Evolutionary conservation across 768 basidiomycete species (phyloP).

Genomic region (Suillus americanus): DNA sequence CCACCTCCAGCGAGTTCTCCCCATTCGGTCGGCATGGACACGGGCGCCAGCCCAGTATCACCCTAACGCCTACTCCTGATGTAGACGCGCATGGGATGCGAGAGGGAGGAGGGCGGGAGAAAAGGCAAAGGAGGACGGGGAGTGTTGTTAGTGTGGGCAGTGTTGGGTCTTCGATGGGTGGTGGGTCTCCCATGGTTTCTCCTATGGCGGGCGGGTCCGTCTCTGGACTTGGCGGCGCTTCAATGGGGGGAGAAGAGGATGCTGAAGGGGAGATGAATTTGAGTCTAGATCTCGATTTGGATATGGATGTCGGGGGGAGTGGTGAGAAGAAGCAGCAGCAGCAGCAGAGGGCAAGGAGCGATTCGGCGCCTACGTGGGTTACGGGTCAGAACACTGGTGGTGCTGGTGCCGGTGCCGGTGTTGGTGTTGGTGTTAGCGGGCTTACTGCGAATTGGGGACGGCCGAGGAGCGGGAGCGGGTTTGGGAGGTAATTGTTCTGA

Average conservation of each 20-base stretch:
- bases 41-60: conserved; percentile 32
- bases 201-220: neutral
- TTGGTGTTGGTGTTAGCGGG: conserved; percentile 19
- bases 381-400: conserved; percentile 8
- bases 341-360: conserved; percentile 21
- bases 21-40: conserved; percentile 22
- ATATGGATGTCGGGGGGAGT: conserved; percentile 8
- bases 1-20: conserved; percentile 24
- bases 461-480: conserved; percentile 27
- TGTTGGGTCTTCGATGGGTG: neutral
- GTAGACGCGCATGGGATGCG: conserved; percentile 12
- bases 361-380: conserved; percentile 25
- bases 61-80: conserved; percentile 23
- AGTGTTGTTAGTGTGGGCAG: conserved; percentile 3
- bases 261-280: conserved; percentile 27
- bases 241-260: conserved; percentile 9
- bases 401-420: conserved; percentile 16
- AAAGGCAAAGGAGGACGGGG: conserved; percentile 23
- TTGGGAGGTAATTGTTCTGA: conserved; percentile 21
- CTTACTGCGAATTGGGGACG: conserved; percentile 31
- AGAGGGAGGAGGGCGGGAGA: conserved; percentile 20
- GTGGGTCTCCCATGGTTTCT: neutral
- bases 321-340: conserved; percentile 17
- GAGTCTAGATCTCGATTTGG: neutral
- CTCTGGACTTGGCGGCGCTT: conserved; percentile 13